Base-by-base conservation (phyloP, 2,329 filamentous ascomycete species). In the Metarhizium humberi region DNA sequence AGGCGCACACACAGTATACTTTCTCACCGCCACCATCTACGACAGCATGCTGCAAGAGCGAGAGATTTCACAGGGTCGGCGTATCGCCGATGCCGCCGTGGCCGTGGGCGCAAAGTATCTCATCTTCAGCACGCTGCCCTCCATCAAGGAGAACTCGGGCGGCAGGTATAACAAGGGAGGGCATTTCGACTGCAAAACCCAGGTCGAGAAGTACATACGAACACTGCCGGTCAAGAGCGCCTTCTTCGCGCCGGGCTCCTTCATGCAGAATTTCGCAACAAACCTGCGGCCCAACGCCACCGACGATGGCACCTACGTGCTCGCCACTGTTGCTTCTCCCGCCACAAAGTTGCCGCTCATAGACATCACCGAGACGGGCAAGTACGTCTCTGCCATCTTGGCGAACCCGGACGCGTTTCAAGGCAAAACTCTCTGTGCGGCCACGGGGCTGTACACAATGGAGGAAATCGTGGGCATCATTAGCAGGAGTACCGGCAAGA, bases 161-260 rank as follows among this genome's bases (percentile, higher is more conserved):
- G 76, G 76, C 0, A 65, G 61, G 49, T 72, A 72, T 58, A 66
- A 62, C 10, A 69, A 77, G 58, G 58, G 78, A 46, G 79, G 77
- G 57, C 74, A 77, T 60, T 76, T 72, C 54, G 76, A 80, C 62
- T 62, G 71, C 13, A 80, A 80, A 63, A 77, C 77, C 1, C 74
- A 76, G 34, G 64, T 75, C 13, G 52, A 55, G 30, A 38, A 51
- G 4, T 56, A 58, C 29, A 55, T 54, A 2, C 34, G 53, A 4
- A 46, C 29, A 8, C 43, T 53, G 16, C 51, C 43, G n/a, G 34
- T 53, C 43, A 53, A 40, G 32, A 38, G 42, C 6, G 29, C 51
- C 3, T 53, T 53, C 8, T 14, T 18, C 6, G 4, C n/a, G 6
- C 51, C 51, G 4, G 51, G 51, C 14, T 42, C 36, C 30, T 53